A percentile compares a stretch with the other conserved stretches of the same genome.
Conservation (phyloP, 345 rosid genomes). For the Salix suchowensis region DNA sequence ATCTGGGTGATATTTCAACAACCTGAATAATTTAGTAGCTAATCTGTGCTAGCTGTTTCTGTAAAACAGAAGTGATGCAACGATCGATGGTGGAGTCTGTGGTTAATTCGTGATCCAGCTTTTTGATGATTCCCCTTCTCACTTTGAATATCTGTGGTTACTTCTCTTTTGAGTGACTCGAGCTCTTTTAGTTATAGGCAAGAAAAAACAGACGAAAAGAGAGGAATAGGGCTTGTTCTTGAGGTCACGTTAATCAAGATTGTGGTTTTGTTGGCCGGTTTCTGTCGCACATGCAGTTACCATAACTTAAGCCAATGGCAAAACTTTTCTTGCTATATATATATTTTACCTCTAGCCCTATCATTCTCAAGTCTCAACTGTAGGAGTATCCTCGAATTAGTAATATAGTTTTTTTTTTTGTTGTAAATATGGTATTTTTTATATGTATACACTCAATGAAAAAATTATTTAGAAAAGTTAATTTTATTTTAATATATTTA, state of each 20-base stretch:
- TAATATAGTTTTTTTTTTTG: too few species aligned
- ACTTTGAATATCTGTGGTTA: conserved; percentile 4
- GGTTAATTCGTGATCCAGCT: conserved; percentile 19
- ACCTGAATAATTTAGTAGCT: not conserved
- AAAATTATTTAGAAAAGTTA: too few species aligned
- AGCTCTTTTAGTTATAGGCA: conserved; percentile 18
- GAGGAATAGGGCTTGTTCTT: conserved; percentile 23
- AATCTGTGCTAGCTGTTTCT: not conserved
- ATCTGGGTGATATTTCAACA: not conserved
- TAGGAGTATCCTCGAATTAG: too few species aligned
- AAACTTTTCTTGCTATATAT: not conserved
- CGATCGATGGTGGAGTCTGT: not conserved
- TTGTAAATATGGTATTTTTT: too few species aligned
- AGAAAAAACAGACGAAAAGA: conserved; percentile 9
- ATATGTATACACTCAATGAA: too few species aligned
- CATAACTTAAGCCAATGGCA: conserved; percentile 28
- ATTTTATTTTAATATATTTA: too few species aligned
- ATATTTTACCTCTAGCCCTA: conserved; percentile 16
- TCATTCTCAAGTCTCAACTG: not conserved
- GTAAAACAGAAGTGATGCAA: not conserved
- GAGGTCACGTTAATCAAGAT: conserved; percentile 43
- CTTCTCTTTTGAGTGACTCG: conserved; percentile 33
- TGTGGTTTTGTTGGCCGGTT: conserved; percentile 28
- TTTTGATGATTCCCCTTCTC: conserved; percentile 6
- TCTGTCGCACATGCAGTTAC: conserved; percentile 47